A percentile compares a stretch with the other conserved stretches of the same genome.
Evolutionary conservation across 78 protist species (phyloP).

Genomic region (Dictyostelium citrinum): DNA sequence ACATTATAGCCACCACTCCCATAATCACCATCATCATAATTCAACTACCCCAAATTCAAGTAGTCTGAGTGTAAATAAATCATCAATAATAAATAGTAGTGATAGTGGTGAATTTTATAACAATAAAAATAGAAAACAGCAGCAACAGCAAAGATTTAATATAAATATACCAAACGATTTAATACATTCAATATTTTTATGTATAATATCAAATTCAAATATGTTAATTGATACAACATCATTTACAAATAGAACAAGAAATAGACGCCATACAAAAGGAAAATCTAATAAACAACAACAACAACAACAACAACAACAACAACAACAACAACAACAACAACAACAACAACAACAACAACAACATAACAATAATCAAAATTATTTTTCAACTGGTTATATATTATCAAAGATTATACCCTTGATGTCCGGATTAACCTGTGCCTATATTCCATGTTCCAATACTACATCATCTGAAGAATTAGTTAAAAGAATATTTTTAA

Average conservation of each 20-base stretch:
- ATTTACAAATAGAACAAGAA: background rate
- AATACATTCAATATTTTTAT: constrained; percentile 35
- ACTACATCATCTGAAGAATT: constrained; percentile 62
- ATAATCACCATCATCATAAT: background rate
- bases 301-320: background rate
- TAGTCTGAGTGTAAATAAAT: background rate
- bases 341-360: constrained; percentile 5
- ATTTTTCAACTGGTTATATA: constrained; percentile 18
- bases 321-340: background rate
- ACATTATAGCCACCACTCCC: background rate
- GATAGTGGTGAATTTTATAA: background rate
- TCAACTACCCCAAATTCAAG: background rate
- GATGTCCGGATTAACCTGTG: constrained; percentile 58
- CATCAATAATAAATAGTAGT: background rate
- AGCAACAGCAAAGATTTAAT: background rate
- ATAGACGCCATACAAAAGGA: background rate
- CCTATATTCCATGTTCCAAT: constrained; percentile 25
- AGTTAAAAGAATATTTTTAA: constrained; percentile 42
- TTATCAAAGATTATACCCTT: constrained; percentile 25
- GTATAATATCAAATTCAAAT: constrained; percentile 51
- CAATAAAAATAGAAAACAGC: background rate
- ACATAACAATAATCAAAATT: background rate
- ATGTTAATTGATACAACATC: constrained; percentile 63
- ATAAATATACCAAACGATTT: constrained; percentile 41
- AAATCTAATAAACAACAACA: background rate